These are phyloP conservation scores for Cryptococcus depauperatus DNA, from an alignment of 1,284 basidiomycete species.

Conservation along the genomic window DNA sequence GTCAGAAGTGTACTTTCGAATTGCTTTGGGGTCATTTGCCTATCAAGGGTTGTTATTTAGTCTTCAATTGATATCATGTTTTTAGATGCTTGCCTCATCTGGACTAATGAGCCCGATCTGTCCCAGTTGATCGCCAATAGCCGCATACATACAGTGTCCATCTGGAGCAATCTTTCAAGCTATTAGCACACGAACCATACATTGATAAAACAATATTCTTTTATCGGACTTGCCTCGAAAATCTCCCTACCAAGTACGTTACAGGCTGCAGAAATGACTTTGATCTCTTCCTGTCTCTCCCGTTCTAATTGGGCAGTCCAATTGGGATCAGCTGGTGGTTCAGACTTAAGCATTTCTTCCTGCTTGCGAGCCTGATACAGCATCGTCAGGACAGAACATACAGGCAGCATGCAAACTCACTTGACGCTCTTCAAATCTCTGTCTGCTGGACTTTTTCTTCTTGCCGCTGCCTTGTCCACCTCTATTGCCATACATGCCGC, in stretches of 20 bases:
- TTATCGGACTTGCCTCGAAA: slow-evolving; percentile 54
- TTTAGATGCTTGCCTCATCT: not conserved
- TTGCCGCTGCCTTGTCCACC: slow-evolving; percentile 10
- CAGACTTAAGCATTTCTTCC: slow-evolving; percentile 57
- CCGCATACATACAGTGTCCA: slow-evolving; percentile 90
- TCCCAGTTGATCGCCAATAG: slow-evolving; percentile 69
- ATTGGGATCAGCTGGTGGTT: slow-evolving; percentile 55
- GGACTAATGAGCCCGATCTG: slow-evolving; percentile 31
- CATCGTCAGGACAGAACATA: not conserved
- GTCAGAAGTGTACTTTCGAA: slow-evolving; percentile 64
- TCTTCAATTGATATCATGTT: not conserved
- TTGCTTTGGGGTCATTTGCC: slow-evolving; percentile 34
- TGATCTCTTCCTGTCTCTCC: slow-evolving; percentile 65
- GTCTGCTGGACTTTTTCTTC: slow-evolving; percentile 56
- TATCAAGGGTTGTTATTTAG: too few species aligned
- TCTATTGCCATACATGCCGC: not conserved
- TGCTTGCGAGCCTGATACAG: slow-evolving; percentile 62
- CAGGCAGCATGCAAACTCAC: slow-evolving; percentile 45
- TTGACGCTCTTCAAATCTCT: slow-evolving; percentile 69
- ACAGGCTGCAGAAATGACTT: slow-evolving; percentile 61
- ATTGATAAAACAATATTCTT: too few species aligned
- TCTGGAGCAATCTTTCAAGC: slow-evolving; percentile 72
- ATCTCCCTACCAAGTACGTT: slow-evolving; percentile 60
- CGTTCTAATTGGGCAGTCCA: slow-evolving; percentile 58
- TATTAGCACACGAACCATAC: not conserved